Conservation (phyloP, 306 rosid species). For the Castanea mollissima region DNA sequence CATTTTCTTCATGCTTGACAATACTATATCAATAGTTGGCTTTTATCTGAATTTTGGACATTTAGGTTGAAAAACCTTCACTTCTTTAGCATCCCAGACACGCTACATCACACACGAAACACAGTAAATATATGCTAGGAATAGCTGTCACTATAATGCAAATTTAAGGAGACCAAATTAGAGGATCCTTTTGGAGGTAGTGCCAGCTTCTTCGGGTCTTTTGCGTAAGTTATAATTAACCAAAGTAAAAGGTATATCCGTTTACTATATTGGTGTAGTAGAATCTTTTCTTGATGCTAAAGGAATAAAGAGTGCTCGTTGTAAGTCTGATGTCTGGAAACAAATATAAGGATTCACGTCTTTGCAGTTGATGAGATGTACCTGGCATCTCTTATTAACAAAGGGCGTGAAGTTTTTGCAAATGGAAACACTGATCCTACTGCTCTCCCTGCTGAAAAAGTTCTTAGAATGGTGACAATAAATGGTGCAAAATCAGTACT, state of each 20-base stretch:
- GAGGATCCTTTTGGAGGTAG: background rate
- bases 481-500: constrained; percentile 82
- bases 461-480: constrained; percentile 65
- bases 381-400: constrained; percentile 83
- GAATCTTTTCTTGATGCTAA: background rate
- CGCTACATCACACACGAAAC: background rate
- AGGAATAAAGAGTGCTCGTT: background rate
- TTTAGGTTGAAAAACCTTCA: background rate
- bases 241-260: background rate
- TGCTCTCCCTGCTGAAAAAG: constrained; percentile 68
- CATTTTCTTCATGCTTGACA: background rate
- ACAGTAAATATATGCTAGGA: background rate
- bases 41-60: constrained; percentile 1
- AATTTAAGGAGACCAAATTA: background rate
- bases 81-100: background rate
- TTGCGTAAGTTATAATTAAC: background rate
- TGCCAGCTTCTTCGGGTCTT: background rate
- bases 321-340: constrained; percentile 2
- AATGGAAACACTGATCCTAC: constrained; percentile 74
- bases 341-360: constrained; percentile 28
- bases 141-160: background rate
- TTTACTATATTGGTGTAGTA: background rate
- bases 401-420: constrained; percentile 64
- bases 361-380: constrained; percentile 90
- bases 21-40: constrained; percentile 1